Evolutionary conservation across 192 early-diverging fungal genomes (phyloP).

Genomic region (Backusella psychrophila): DNA sequence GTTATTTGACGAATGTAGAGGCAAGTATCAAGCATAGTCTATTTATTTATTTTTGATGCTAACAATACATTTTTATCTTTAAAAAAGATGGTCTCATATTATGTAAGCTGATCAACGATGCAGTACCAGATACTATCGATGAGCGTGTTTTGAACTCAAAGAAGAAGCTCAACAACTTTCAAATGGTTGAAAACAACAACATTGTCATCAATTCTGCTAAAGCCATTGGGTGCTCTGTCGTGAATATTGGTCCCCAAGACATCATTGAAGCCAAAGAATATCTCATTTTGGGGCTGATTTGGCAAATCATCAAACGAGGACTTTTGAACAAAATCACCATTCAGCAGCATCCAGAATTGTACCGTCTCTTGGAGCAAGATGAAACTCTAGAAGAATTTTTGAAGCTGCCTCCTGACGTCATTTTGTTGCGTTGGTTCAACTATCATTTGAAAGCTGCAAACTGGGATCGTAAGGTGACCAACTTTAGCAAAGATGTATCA

Average conservation of each 20-base stretch:
- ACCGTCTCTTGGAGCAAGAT: slow-evolving; percentile 88
- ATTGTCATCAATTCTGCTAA: slow-evolving; percentile 98
- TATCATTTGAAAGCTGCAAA: slow-evolving; percentile 95
- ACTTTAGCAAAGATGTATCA: slow-evolving; percentile 91
- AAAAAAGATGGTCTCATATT: slow-evolving; percentile 82
- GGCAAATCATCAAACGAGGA: slow-evolving; percentile 99
- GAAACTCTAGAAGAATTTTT: slow-evolving; percentile 95
- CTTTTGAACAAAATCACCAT: slow-evolving; percentile 97
- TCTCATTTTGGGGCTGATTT: slow-evolving; percentile 94
- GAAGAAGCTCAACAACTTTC: slow-evolving; percentile 90
- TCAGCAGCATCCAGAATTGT: slow-evolving; percentile 96
- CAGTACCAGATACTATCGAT: slow-evolving; percentile 95
- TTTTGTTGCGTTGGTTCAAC: slow-evolving; percentile 98
- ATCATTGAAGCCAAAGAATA: slow-evolving; percentile 97
- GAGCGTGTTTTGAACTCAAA: slow-evolving; percentile 94
- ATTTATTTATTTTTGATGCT: neutral
- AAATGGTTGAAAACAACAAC: slow-evolving; percentile 99
- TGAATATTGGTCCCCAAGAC: slow-evolving; percentile 98
- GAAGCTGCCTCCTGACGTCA: slow-evolving; percentile 92
- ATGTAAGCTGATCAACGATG: slow-evolving; percentile 98
- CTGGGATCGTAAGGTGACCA: slow-evolving; percentile 73
- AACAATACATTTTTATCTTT: neutral
- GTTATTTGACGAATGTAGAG: slow-evolving; percentile 93
- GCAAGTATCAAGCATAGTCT: slow-evolving; percentile 29
- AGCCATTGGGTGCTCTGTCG: slow-evolving; percentile 97